A percentile compares a stretch with the other conserved stretches of the same genome.
Evolutionary conservation across 352 stramenopile species (phyloP).

Genomic region (Saprolegnia diclina): DNA sequence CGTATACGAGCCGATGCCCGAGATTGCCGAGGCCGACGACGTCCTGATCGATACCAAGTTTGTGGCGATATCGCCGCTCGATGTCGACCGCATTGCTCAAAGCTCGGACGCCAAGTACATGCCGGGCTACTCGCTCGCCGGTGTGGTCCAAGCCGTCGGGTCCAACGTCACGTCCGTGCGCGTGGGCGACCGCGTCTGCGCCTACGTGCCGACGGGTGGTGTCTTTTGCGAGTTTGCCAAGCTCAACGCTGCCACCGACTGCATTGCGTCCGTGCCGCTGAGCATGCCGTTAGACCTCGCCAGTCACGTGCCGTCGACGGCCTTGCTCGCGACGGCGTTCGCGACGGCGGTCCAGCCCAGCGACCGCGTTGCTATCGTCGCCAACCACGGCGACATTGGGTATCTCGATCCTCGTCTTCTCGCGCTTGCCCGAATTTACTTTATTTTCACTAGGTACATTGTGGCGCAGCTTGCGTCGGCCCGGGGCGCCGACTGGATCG

Average conservation of each 20-base stretch:
- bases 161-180: slow-evolving; percentile 8
- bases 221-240: slow-evolving; percentile 12
- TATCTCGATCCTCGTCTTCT: neutral
- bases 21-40: neutral
- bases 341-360: neutral
- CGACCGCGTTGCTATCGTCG: slow-evolving; percentile 16
- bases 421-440: no score
- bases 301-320: slow-evolving; percentile 11
- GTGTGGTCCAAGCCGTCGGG: slow-evolving; percentile 7
- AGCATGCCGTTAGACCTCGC: slow-evolving; percentile 19
- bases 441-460: slow-evolving; percentile 21
- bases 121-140: slow-evolving; percentile 10
- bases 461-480: slow-evolving; percentile 7
- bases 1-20: neutral
- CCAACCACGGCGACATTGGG: slow-evolving; percentile 22
- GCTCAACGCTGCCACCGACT: slow-evolving; percentile 4
- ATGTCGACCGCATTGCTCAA: neutral
- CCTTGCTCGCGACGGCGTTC: slow-evolving; percentile 1
- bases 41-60: slow-evolving; percentile 26
- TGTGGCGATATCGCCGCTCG: slow-evolving; percentile 16
- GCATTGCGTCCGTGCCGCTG: slow-evolving; percentile 18
- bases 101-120: neutral
- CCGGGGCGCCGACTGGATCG: slow-evolving; percentile 15
- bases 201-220: neutral
- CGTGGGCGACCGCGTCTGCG: slow-evolving; percentile 25